A percentile compares a stretch with the other conserved stretches of the same genome.
These are phyloP conservation scores for Eimeria sp. DNA, from an alignment of 169 alveolate species.

Conservation along the genomic window DNA sequence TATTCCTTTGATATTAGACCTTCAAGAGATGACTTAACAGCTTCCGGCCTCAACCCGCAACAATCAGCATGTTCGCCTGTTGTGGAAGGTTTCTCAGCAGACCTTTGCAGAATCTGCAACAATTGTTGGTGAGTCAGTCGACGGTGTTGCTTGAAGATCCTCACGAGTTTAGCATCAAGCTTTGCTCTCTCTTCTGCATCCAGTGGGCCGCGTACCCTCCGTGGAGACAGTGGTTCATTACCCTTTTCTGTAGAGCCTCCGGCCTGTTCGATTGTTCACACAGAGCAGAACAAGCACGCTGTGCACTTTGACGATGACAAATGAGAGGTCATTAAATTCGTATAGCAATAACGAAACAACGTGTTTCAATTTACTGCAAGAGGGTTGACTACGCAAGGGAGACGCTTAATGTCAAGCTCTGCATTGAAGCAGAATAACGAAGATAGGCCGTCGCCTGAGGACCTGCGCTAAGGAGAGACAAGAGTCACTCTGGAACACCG, in stretches of 20 bases:
- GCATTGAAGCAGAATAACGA: slow-evolving; percentile 48
- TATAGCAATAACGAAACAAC: neutral
- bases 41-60: slow-evolving; percentile 41
- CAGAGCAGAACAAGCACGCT: neutral
- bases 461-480: slow-evolving; percentile 51
- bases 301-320: neutral
- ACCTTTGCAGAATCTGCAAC: slow-evolving; percentile 43
- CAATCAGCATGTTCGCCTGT: neutral
- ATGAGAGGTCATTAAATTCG: neutral
- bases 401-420: slow-evolving; percentile 60
- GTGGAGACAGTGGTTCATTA: neutral
- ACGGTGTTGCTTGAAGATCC: slow-evolving; percentile 62
- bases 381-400: slow-evolving; percentile 61
- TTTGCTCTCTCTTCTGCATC: slow-evolving; percentile 56
- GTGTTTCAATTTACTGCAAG: slow-evolving; percentile 25
- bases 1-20: slow-evolving; percentile 67
- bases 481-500: neutral
- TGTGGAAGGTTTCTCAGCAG: neutral
- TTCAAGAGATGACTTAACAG: slow-evolving; percentile 54
- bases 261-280: slow-evolving; percentile 11
- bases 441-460: slow-evolving; percentile 50
- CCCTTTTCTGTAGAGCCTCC: neutral
- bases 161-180: slow-evolving; percentile 59
- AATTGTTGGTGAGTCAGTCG: slow-evolving; percentile 66
- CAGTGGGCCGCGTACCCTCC: slow-evolving; percentile 34